Percentiles rank a stretch among this genome's conserved stretches.
phyloP scores from a whole-genome alignment of 805 yeast species.

The Saccharomycopsis vini region DNA sequence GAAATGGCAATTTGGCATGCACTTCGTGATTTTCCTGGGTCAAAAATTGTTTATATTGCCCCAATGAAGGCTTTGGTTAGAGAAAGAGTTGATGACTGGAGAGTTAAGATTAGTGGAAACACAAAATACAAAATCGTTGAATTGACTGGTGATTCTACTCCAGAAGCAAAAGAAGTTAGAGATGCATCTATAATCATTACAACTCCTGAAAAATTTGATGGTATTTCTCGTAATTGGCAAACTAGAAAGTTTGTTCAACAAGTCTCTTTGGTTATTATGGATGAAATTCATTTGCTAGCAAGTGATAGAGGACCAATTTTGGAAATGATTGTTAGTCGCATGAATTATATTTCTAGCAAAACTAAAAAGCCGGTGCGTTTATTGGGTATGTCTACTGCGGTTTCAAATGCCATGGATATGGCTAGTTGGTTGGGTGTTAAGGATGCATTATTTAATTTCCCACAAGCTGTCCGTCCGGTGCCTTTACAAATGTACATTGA shows the following conservation, averaged over 20 bases:
- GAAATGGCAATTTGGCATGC: constrained; percentile 98
- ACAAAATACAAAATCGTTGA: constrained; percentile 55
- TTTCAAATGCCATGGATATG: constrained; percentile 77
- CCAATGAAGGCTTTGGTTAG: constrained; percentile 85
- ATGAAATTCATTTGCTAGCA: constrained; percentile 75
- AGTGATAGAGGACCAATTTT: constrained; percentile 82
- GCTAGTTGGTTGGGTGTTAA: constrained; percentile 76
- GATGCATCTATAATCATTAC: constrained; percentile 71
- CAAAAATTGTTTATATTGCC: constrained; percentile 77
- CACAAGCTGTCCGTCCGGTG: constrained; percentile 76
- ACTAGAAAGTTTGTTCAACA: constrained; percentile 67
- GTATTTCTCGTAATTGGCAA: constrained; percentile 82
- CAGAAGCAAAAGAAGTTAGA: constrained; percentile 56
- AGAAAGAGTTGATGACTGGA: constrained; percentile 80
- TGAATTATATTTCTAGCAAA: constrained; percentile 60
- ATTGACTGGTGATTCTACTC: constrained; percentile 75
- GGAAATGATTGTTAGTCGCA: constrained; percentile 83
- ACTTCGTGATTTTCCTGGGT: constrained; percentile 67
- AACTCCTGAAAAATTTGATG: constrained; percentile 83
- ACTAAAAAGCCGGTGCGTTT: constrained; percentile 55
- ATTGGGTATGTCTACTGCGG: constrained; percentile 78
- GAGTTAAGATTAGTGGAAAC: constrained; percentile 39
- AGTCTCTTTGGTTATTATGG: constrained; percentile 72
- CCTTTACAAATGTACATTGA: constrained; percentile 82
- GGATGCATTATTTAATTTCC: constrained; percentile 70